These are phyloP conservation scores for Leccinum boreale DNA, from an alignment of 768 basidiomycete genomes.

Conservation along the genomic window DNA sequence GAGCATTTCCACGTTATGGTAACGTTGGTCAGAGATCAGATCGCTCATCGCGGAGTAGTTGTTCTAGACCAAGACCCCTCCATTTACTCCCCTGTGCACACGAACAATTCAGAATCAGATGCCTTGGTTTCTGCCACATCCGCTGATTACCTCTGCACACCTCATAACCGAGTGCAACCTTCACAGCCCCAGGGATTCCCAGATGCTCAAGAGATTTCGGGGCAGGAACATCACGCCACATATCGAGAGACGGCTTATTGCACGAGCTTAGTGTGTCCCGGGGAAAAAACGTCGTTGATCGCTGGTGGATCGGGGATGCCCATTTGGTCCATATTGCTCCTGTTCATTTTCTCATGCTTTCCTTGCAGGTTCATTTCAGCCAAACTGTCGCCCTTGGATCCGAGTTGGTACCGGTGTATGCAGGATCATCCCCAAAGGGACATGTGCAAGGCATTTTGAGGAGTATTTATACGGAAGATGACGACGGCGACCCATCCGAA, in stretches of 20 bases:
- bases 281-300: conserved; percentile 1
- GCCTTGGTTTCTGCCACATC: background rate
- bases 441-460: background rate
- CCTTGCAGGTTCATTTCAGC: conserved; percentile 5
- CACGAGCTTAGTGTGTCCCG: conserved; percentile 3
- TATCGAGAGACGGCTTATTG: conserved; percentile 11
- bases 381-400: background rate
- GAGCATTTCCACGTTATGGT: background rate
- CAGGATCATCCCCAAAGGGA: conserved; percentile 5
- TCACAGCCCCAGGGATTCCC: conserved; percentile 7
- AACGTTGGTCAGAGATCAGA: background rate
- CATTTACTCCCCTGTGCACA: background rate
- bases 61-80: conserved; percentile 5
- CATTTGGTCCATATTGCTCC: conserved; percentile 9
- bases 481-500: background rate
- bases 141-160: background rate
- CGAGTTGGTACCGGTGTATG: conserved; percentile 2
- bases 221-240: conserved; percentile 7
- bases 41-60: conserved; percentile 7
- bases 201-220: conserved; percentile 6
- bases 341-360: conserved; percentile 17
- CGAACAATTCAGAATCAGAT: background rate
- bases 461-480: conserved; percentile 23
- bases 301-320: conserved; percentile 2
- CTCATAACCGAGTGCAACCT: background rate